Percentiles rank a stretch among this genome's conserved stretches.
These are phyloP conservation scores for Dujonia santamariae DNA, from an alignment of 1,139 yeast species.

Conservation along the genomic window DNA sequence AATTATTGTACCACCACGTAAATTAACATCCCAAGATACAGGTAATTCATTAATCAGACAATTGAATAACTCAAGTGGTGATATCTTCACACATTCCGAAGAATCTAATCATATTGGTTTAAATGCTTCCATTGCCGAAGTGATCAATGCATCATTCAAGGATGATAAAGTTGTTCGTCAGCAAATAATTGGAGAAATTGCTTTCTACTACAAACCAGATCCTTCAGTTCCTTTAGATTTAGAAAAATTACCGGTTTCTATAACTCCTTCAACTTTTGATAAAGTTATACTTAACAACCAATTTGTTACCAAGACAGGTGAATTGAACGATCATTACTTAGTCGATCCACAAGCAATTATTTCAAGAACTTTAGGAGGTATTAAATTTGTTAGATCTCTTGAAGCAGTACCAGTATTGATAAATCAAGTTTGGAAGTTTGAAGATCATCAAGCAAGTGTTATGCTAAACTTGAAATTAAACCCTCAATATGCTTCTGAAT, in stretches of 20 bases:
- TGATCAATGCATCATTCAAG: conserved; percentile 68
- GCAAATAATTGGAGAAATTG: conserved; percentile 75
- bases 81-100: conserved; percentile 45
- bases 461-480: conserved; percentile 67
- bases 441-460: conserved; percentile 78
- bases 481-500: conserved; percentile 41
- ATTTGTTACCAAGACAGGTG: conserved; percentile 34
- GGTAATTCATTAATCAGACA: conserved; percentile 30
- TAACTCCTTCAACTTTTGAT: conserved; percentile 33
- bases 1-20: conserved; percentile 16
- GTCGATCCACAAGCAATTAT: conserved; percentile 37
- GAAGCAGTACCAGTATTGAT: conserved; percentile 64
- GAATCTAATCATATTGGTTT: conserved; percentile 60
- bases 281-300: conserved; percentile 41
- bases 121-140: conserved; percentile 77
- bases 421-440: conserved; percentile 87
- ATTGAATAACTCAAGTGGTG: conserved; percentile 12
- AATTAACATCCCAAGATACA: conserved; percentile 28
- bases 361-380: conserved; percentile 67
- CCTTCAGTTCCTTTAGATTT: conserved; percentile 8
- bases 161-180: conserved; percentile 60
- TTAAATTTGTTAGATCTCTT: conserved; percentile 57
- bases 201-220: conserved; percentile 57
- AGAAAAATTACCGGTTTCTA: conserved; percentile 21
- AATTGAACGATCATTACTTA: conserved; percentile 21